A percentile compares a stretch with the other conserved stretches of the same genome.
Conservation (phyloP, 176 grass and related monocot genomes). For the Avena eriantha region DNA sequence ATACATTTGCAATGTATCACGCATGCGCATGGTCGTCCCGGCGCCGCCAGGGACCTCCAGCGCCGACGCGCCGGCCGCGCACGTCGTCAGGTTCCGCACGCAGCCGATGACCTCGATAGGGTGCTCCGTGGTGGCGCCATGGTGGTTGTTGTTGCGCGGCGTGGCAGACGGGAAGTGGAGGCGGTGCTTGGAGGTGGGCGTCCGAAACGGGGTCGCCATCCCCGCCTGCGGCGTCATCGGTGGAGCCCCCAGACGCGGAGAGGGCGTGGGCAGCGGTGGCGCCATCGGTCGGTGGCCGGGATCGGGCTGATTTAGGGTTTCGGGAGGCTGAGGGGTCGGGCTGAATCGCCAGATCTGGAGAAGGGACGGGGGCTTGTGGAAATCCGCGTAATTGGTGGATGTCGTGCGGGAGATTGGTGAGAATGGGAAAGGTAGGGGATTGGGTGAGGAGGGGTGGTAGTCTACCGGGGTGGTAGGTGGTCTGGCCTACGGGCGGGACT, state of each 20-base stretch:
- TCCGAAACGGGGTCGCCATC: conserved; percentile 46
- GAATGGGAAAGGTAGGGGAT: not conserved
- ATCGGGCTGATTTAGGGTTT: not conserved
- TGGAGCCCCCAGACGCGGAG: not conserved
- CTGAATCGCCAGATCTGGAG: not conserved
- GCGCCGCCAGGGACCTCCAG: conserved; percentile 58
- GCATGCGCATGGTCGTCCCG: conserved; percentile 63
- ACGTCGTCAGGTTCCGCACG: conserved; percentile 61
- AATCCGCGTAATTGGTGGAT: conserved; percentile 3
- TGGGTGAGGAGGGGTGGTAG: not conserved
- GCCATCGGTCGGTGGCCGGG: not conserved
- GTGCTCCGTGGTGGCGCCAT: conserved; percentile 65
- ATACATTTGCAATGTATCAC: too few species aligned
- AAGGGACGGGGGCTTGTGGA: not conserved
- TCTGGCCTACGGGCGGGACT: too few species aligned
- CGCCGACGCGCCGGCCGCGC: conserved; percentile 33
- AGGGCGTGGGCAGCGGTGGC: not conserved
- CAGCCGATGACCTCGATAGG: conserved; percentile 90
- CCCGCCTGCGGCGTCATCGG: conserved; percentile 33
- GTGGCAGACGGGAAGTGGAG: conserved; percentile 69
- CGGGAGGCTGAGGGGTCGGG: not conserved
- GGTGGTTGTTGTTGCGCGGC: conserved; percentile 28
- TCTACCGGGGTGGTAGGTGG: too few species aligned
- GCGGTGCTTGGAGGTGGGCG: conserved; percentile 74
- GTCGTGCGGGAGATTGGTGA: not conserved